Conservation (phyloP, 768 basidiomycete genomes). For the Jaapia argillacea region DNA sequence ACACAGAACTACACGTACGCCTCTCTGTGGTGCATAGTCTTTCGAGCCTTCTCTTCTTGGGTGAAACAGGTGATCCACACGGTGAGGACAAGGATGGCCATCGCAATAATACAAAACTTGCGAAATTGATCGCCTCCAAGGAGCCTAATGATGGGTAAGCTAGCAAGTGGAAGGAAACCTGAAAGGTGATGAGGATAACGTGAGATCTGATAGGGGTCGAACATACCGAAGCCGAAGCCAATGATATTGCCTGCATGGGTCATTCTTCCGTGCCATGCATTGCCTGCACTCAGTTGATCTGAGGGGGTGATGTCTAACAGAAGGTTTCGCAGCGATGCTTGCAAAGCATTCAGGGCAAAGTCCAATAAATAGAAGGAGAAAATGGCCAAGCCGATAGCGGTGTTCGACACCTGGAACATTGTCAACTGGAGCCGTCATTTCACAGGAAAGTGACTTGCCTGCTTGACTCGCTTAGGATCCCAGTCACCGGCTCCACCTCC, state of each 20-base stretch:
- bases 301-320: conserved; percentile 85
- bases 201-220: conserved; percentile 5
- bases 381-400: conserved; percentile 79
- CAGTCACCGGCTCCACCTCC: conserved; percentile 75
- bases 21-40: conserved; percentile 18
- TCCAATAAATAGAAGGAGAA: conserved; percentile 89
- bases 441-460: conserved; percentile 29
- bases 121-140: conserved; percentile 92
- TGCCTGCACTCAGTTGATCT: conserved; percentile 83
- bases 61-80: conserved; percentile 85
- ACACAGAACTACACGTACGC: conserved; percentile 18
- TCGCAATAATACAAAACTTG: conserved; percentile 86
- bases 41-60: conserved; percentile 71
- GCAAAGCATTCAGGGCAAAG: conserved; percentile 94
- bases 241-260: conserved; percentile 94
- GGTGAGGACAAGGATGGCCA: conserved; percentile 66
- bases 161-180: conserved; percentile 85
- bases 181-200: not conserved
- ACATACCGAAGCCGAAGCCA: conserved; percentile 82
- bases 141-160: conserved; percentile 65
- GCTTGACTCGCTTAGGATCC: conserved; percentile 64
- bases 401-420: conserved; percentile 42
- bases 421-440: conserved; percentile 3
- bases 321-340: conserved; percentile 90
- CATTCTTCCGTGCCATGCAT: conserved; percentile 98